Conservation (phyloP, 495 filamentous ascomycete species). For the Lepraria neglecta region DNA sequence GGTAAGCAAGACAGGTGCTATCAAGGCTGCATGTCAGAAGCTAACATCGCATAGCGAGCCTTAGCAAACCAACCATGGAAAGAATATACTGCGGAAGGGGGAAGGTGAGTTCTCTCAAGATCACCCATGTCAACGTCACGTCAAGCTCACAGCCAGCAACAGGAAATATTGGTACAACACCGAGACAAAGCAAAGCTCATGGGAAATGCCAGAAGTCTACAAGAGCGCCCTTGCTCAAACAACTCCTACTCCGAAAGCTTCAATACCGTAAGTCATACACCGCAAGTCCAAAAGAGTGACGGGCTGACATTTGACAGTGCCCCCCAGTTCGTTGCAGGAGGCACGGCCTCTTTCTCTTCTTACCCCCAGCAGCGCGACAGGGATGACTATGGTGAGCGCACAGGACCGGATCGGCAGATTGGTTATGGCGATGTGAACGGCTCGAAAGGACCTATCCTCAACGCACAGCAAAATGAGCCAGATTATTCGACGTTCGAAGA, state of each 20-base stretch:
- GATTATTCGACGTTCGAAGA: conserved; percentile 83
- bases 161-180: conserved; percentile 90
- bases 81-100: conserved; percentile 79
- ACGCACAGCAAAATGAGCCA: conserved; percentile 63
- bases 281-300: not conserved
- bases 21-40: not conserved
- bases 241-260: conserved; percentile 41
- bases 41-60: conserved; percentile 53
- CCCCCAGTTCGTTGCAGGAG: conserved; percentile 63
- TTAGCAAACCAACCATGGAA: conserved; percentile 84
- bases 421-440: conserved; percentile 59
- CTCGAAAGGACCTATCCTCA: conserved; percentile 54
- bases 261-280: conserved; percentile 53
- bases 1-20: conserved; percentile 44
- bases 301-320: conserved; percentile 42
- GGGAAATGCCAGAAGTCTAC: conserved; percentile 88
- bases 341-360: conserved; percentile 49
- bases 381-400: conserved; percentile 51
- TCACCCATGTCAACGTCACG: not conserved
- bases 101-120: conserved; percentile 32
- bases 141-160: not conserved
- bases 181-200: conserved; percentile 84
- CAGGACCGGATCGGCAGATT: conserved; percentile 59
- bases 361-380: conserved; percentile 44
- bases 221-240: conserved; percentile 60